Evolutionary conservation across 306 rosid genomes (phyloP).

Genomic region (Amphicarpaea edgeworthii): DNA sequence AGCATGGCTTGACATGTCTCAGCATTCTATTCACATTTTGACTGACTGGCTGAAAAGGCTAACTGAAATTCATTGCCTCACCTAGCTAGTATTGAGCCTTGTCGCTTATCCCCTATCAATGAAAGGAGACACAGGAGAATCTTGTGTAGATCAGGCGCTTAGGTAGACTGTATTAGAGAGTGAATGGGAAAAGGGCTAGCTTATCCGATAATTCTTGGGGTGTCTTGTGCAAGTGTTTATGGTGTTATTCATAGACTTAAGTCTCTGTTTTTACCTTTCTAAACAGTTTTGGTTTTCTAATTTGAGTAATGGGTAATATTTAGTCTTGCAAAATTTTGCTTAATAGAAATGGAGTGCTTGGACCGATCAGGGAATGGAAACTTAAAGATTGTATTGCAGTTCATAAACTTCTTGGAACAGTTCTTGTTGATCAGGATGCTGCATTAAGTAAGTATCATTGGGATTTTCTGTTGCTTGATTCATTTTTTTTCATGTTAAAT

Average conservation of each 20-base stretch:
- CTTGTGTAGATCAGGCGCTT: neutral
- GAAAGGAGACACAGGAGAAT: neutral
- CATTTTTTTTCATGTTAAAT: neutral
- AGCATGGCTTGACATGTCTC: constrained; percentile 17
- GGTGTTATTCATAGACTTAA: constrained; percentile 2
- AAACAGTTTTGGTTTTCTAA: constrained; percentile 18
- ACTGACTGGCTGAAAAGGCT: neutral
- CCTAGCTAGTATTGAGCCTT: constrained; percentile 7
- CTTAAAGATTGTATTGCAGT: constrained; percentile 81
- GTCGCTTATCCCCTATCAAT: neutral
- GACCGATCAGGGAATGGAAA: constrained; percentile 75
- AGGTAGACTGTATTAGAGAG: neutral
- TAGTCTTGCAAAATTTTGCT: constrained; percentile 41
- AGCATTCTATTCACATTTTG: neutral
- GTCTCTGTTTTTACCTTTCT: constrained; percentile 12
- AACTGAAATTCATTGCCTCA: neutral
- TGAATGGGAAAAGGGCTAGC: neutral
- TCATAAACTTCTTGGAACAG: constrained; percentile 79
- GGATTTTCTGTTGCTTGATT: constrained; percentile 10
- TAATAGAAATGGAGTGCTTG: constrained; percentile 76
- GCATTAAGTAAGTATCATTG: constrained; percentile 70
- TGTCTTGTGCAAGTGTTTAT: neutral
- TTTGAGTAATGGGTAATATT: constrained; percentile 26
- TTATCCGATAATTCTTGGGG: constrained; percentile 15
- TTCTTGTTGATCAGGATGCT: constrained; percentile 67